phyloP scores from a whole-genome alignment of 2,329 filamentous ascomycete species.

The Exophiala bonariae region DNA sequence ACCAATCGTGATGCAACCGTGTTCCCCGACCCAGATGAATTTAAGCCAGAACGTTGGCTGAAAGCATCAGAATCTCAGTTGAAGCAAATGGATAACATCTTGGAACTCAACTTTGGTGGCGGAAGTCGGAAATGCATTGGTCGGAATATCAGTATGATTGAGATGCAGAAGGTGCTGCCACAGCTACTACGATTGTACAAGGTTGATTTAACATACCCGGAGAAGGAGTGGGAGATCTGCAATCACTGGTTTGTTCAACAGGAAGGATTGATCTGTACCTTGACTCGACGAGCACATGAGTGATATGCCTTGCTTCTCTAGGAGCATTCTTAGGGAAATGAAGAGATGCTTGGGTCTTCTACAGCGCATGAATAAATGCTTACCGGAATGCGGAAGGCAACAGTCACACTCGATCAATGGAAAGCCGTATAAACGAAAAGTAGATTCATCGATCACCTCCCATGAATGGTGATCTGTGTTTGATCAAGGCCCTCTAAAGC shows the following conservation, averaged over 20 bases:
- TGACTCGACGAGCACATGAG: constrained; percentile 10
- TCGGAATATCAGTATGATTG: constrained; percentile 26
- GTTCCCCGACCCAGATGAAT: constrained; percentile 25
- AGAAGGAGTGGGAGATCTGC: constrained; percentile 24
- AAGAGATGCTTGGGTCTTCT: too few species aligned
- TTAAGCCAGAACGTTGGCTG: constrained; percentile 33
- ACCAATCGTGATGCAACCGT: constrained; percentile 25
- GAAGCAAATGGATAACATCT: constrained; percentile 39
- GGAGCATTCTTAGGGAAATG: too few species aligned
- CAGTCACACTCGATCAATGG: too few species aligned
- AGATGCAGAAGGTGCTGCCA: constrained; percentile 29
- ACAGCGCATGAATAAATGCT: too few species aligned
- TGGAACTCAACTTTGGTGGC: constrained; percentile 45
- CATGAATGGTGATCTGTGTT: too few species aligned
- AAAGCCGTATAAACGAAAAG: too few species aligned
- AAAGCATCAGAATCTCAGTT: constrained; percentile 26
- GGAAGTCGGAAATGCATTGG: constrained; percentile 47
- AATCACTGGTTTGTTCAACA: constrained; percentile 28
- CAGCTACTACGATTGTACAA: constrained; percentile 22
- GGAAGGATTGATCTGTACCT: constrained; percentile 21
- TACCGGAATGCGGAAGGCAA: too few species aligned
- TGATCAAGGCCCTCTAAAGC: too few species aligned
- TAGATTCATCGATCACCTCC: too few species aligned
- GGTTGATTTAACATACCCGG: constrained; percentile 21
- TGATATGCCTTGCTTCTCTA: too few species aligned